Percentiles rank a stretch among this genome's conserved stretches.
These are phyloP conservation scores for Cylindricascospora bacillispora DNA, from an alignment of 1,139 yeast genomes.

Conservation along the genomic window DNA sequence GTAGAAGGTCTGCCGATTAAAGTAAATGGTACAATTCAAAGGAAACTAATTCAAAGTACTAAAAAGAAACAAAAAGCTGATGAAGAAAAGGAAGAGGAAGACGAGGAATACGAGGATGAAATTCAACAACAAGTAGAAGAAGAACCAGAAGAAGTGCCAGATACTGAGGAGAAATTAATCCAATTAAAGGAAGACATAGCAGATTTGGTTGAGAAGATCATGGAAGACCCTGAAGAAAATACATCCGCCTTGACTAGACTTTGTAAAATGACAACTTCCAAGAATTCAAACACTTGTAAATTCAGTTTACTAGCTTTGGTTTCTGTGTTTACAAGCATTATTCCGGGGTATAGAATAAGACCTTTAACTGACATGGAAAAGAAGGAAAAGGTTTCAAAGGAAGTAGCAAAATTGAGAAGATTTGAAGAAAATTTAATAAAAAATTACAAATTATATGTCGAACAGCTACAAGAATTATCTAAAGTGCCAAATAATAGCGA, in stretches of 20 bases:
- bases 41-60: constrained; percentile 34
- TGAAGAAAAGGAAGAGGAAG: constrained; percentile 17
- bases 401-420: constrained; percentile 58
- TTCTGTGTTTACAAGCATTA: constrained; percentile 71
- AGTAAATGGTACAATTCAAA: constrained; percentile 53
- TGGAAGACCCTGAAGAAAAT: constrained; percentile 88
- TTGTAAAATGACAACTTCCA: constrained; percentile 57
- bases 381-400: constrained; percentile 71
- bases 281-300: constrained; percentile 56
- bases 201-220: constrained; percentile 58
- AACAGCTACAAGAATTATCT: constrained; percentile 33
- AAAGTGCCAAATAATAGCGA: constrained; percentile 27
- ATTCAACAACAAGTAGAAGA: constrained; percentile 21
- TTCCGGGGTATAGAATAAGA: constrained; percentile 82
- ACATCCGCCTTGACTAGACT: constrained; percentile 53
- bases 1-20: constrained; percentile 79
- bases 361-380: constrained; percentile 71
- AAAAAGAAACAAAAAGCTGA: constrained; percentile 20
- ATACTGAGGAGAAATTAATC: constrained; percentile 46
- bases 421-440: constrained; percentile 69
- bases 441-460: constrained; percentile 60
- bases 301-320: constrained; percentile 67
- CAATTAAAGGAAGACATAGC: constrained; percentile 77
- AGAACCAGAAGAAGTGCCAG: constrained; percentile 35
- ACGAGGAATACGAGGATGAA: constrained; percentile 16